phyloP scores from a whole-genome alignment of 805 yeast species.

The Pichia manshurica region DNA sequence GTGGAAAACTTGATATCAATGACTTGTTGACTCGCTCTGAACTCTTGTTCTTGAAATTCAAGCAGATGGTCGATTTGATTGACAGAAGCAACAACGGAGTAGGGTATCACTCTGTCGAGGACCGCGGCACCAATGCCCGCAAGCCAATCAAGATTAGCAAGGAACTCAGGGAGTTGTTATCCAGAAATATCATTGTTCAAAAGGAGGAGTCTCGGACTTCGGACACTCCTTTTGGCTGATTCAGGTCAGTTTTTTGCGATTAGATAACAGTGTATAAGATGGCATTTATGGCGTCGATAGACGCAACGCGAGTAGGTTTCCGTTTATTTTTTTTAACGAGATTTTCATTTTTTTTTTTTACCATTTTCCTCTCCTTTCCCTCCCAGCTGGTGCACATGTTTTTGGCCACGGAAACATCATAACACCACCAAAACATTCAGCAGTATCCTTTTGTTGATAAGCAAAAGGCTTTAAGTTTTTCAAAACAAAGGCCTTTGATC shows the following conservation, averaged over 20 bases:
- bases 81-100: slow-evolving; percentile 41
- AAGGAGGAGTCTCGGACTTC: slow-evolving; percentile 32
- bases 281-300: too few species aligned
- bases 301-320: too few species aligned
- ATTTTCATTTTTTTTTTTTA: not conserved
- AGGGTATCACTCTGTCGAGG: slow-evolving; percentile 14
- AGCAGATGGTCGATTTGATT: slow-evolving; percentile 71
- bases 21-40: slow-evolving; percentile 83
- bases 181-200: slow-evolving; percentile 57
- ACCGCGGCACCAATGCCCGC: not conserved
- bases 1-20: slow-evolving; percentile 66
- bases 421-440: slow-evolving; percentile 16
- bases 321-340: too few species aligned
- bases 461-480: not conserved
- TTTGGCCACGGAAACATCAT: slow-evolving; percentile 17
- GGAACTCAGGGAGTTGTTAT: slow-evolving; percentile 54
- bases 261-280: too few species aligned
- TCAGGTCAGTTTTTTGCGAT: too few species aligned
- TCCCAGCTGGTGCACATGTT: slow-evolving; percentile 7
- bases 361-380: not conserved
- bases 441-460: not conserved
- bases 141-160: slow-evolving; percentile 34
- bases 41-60: slow-evolving; percentile 70
- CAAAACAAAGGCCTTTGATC: not conserved
- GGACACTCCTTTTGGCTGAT: slow-evolving; percentile 27